Base-by-base conservation (phyloP, 2,329 filamentous ascomycete species). In the Lojkania enalia region DNA sequence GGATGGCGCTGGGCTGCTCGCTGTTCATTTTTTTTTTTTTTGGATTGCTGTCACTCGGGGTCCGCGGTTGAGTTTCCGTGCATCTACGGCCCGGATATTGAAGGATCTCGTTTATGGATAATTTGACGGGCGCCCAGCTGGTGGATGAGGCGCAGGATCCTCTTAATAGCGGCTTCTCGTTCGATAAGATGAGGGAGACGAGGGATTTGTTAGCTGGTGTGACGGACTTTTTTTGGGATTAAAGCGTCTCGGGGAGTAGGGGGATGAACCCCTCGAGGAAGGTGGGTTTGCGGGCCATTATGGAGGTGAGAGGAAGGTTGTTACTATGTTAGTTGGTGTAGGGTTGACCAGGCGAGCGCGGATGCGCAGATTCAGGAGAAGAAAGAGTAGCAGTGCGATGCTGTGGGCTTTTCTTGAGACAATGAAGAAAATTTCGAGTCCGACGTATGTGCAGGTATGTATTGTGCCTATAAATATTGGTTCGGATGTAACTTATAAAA, bases 11-110 rank as follows among this genome's bases (percentile, higher is more conserved):
- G 0, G 71, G 66, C 11, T 77, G 74, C 50, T 76, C 76, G 1
- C 69, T 82, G 12, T 80, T 79, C 57, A 74, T 81, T 51, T 65
- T 84, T 20, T 77, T 84, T 81, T 51, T 65, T 84, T 20, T 77
- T 84, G 54, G 81, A 84, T 59, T 84, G 81, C 63, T 84, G 81
- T 55, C 81, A 84, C 61, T 80, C 77, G 2, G 81, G 81, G 20
- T 81, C 79, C 0, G 80, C 79, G 0, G 71, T 81, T 30, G 81
- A 83, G 46, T 64, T 84, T 1, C 81, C 81, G 0, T 84, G 71
- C 48, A 76, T 83, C 15, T 84, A 79, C 58, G 77, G 78, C 18
- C 73, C 74, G 3, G 79, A 83, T 52, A 73, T 73, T 19, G 76
- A 82, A 9, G 81, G 44, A 71, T 83, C 43, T 77, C 71, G 47